A percentile compares a stretch with the other conserved stretches of the same genome.
Evolutionary conservation across 257 asterid genomes (phyloP).

Genomic region (Rauvolfia tetraphylla): DNA sequence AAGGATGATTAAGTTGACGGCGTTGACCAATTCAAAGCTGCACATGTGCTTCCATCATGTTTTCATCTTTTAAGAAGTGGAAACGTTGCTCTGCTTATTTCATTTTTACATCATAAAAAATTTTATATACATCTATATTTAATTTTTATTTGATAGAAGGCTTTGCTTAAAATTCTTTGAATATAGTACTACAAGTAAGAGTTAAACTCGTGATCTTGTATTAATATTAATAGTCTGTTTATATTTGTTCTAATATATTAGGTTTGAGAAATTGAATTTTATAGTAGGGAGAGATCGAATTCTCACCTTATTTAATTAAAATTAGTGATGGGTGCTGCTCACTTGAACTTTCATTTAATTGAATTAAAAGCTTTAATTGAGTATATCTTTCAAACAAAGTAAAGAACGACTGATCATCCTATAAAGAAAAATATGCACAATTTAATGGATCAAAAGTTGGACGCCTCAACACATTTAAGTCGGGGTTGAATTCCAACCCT

Average conservation of each 20-base stretch:
- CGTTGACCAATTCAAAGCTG: not conserved
- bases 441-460: not conserved
- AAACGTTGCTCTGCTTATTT: not conserved
- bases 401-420: not conserved
- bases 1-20: conserved; percentile 8
- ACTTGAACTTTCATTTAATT: not conserved
- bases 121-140: too few relatives aligned
- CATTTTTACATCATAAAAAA: not conserved
- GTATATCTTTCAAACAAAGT: not conserved
- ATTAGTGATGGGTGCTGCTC: not conserved
- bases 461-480: conserved; percentile 16
- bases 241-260: too few relatives aligned
- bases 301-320: not conserved
- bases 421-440: not conserved
- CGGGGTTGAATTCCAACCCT: conserved; percentile 10
- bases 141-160: too few relatives aligned
- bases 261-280: too few relatives aligned
- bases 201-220: too few relatives aligned
- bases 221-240: too few relatives aligned
- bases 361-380: not conserved
- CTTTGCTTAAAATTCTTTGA: too few relatives aligned
- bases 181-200: too few relatives aligned
- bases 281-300: not conserved
- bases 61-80: conserved; percentile 7
- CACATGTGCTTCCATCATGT: conserved; percentile 16